A percentile compares a stretch with the other conserved stretches of the same genome.
These are phyloP conservation scores for Breviolum minutum DNA, from an alignment of 73 alveolate genomes.

Conservation along the genomic window DNA sequence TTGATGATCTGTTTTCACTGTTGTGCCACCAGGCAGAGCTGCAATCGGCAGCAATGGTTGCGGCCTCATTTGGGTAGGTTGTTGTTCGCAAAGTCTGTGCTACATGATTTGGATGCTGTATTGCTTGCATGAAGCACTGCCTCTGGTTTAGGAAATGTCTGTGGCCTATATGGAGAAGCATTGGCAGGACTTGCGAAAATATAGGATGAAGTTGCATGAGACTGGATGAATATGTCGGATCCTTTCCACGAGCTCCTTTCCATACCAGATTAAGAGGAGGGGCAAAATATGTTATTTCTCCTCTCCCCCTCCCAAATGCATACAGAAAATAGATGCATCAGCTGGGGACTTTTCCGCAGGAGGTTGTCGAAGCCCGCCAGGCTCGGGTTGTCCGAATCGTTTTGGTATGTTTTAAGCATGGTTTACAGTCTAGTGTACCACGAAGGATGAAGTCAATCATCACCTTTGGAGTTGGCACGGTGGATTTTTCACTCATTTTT, in stretches of 20 bases:
- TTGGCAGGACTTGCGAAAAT: not conserved
- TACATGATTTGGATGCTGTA: too few relatives aligned
- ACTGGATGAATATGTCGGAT: too few relatives aligned
- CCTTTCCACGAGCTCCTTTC: too few relatives aligned
- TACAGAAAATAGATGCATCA: not conserved
- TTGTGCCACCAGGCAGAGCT: constrained; percentile 27
- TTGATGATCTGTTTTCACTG: not conserved
- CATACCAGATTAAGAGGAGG: too few relatives aligned
- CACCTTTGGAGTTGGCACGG: too few relatives aligned
- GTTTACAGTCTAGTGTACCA: too few relatives aligned
- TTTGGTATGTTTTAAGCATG: too few relatives aligned
- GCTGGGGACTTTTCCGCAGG: not conserved
- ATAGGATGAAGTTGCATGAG: not conserved
- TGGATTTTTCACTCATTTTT: too few relatives aligned
- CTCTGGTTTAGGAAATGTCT: not conserved
- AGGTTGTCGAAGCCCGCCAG: constrained; percentile 21
- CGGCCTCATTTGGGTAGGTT: not conserved
- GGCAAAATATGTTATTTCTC: too few relatives aligned
- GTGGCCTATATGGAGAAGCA: constrained; percentile 53
- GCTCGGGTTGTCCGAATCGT: not conserved
- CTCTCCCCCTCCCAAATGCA: too few relatives aligned
- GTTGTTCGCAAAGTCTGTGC: too few relatives aligned
- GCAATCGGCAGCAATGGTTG: not conserved
- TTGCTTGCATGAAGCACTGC: not conserved
- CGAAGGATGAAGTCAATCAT: too few relatives aligned